Percentiles rank a stretch among this genome's conserved stretches.
These are phyloP conservation scores for Kandelia obovata DNA, from an alignment of 345 rosid species.

Conservation along the genomic window DNA sequence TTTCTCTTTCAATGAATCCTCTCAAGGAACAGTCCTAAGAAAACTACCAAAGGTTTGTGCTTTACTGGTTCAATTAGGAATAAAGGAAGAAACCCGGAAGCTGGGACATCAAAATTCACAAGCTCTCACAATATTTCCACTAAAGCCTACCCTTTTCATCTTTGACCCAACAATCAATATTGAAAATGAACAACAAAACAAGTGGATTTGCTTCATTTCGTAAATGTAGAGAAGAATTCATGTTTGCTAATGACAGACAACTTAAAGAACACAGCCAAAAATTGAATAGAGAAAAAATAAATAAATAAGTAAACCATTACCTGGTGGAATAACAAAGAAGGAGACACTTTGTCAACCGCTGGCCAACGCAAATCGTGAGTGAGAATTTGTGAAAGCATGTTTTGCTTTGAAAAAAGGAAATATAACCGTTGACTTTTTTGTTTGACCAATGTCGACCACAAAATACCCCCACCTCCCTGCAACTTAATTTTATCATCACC, in stretches of 20 bases:
- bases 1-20: too few relatives aligned
- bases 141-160: background rate
- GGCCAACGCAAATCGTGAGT: conserved; percentile 4
- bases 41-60: too few relatives aligned
- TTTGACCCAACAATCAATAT: background rate
- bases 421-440: too few relatives aligned
- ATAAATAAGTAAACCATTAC: background rate
- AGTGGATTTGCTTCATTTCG: conserved; percentile 2
- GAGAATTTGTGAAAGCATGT: background rate
- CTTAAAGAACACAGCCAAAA: background rate
- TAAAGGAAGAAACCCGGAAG: too few relatives aligned
- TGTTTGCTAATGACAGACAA: background rate
- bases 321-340: conserved; percentile 3
- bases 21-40: too few relatives aligned
- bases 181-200: background rate
- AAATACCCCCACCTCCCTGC: too few relatives aligned
- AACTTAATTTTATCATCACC: too few relatives aligned
- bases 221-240: background rate
- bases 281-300: background rate
- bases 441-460: too few relatives aligned
- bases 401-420: background rate
- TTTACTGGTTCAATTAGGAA: too few relatives aligned
- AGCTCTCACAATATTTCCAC: background rate
- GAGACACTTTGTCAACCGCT: conserved; percentile 3
- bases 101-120: too few relatives aligned